A percentile compares a stretch with the other conserved stretches of the same genome.
Conservation (phyloP, 768 basidiomycete genomes). For the Russula sp. region DNA sequence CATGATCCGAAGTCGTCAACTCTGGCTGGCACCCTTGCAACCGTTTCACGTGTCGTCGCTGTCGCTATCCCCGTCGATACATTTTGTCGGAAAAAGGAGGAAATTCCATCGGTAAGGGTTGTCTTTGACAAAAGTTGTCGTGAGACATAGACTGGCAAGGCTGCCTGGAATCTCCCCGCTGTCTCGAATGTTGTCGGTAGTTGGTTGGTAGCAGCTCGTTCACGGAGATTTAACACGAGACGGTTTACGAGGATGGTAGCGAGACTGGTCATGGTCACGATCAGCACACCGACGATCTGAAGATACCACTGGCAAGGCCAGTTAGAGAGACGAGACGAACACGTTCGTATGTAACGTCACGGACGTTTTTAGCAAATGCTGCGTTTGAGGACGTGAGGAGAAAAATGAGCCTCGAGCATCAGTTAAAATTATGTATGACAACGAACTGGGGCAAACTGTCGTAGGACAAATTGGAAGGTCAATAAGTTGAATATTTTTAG, state of each 20-base stretch:
- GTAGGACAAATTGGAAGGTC: neutral
- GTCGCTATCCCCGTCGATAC: no score
- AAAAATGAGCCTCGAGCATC: neutral
- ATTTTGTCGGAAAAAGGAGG: no score
- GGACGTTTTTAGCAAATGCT: slow-evolving; percentile 11
- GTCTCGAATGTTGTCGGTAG: slow-evolving; percentile 11
- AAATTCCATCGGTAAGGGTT: no score
- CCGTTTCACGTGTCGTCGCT: no score
- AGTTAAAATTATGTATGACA: no score
- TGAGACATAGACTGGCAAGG: neutral
- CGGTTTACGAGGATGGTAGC: slow-evolving; percentile 17
- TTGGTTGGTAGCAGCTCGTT: neutral
- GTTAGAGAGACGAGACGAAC: slow-evolving; percentile 12
- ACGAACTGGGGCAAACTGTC: slow-evolving; percentile 24
- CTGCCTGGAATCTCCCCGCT: slow-evolving; percentile 6
- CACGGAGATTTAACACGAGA: slow-evolving; percentile 25
- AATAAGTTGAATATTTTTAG: neutral
- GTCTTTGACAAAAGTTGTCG: no score
- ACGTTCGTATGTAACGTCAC: slow-evolving; percentile 15
- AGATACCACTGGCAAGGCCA: neutral
- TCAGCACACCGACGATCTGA: neutral
- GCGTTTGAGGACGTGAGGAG: neutral
- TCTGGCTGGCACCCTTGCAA: no score
- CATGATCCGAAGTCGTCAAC: no score
- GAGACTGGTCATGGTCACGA: neutral